Percentiles rank a stretch among this genome's conserved stretches.
Conservation (phyloP, 2,329 filamentous ascomycete species). For the Microdochium nivale region DNA sequence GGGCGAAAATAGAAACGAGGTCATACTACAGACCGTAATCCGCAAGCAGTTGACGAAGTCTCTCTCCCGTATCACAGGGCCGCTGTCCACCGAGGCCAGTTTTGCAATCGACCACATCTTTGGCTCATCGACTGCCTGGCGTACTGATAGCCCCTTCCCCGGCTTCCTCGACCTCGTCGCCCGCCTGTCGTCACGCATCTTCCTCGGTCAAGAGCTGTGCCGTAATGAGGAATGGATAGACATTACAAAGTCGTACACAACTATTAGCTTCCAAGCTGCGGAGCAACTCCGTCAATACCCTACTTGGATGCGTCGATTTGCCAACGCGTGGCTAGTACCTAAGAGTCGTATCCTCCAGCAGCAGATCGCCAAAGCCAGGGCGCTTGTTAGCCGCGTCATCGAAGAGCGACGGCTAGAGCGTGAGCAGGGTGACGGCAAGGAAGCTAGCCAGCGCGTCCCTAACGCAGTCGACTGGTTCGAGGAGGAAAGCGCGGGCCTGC, state of each 20-base stretch:
- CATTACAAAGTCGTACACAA: slow-evolving; percentile 31
- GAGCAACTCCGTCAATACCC: neutral
- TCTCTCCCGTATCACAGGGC: neutral
- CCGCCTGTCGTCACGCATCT: slow-evolving; percentile 40
- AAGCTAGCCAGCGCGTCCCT: neutral
- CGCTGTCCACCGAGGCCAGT: neutral
- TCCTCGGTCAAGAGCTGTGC: slow-evolving; percentile 34
- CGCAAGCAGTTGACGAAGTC: neutral
- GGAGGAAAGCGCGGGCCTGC: slow-evolving; percentile 3
- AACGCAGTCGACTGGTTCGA: slow-evolving; percentile 10
- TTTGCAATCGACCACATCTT: neutral
- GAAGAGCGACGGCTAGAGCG: neutral
- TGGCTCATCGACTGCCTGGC: neutral
- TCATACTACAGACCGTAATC: neutral
- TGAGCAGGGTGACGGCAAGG: neutral
- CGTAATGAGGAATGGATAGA: slow-evolving; percentile 37
- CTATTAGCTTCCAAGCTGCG: slow-evolving; percentile 11
- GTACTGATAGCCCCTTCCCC: neutral
- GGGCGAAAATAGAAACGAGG: neutral
- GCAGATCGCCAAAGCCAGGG: neutral
- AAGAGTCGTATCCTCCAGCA: neutral
- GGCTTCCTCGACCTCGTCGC: slow-evolving; percentile 32
- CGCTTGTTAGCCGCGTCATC: neutral
- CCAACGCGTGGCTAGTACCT: neutral
- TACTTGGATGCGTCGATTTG: neutral